These are phyloP conservation scores for Rubus parviflorus DNA, from an alignment of 306 rosid species.

Conservation along the genomic window DNA sequence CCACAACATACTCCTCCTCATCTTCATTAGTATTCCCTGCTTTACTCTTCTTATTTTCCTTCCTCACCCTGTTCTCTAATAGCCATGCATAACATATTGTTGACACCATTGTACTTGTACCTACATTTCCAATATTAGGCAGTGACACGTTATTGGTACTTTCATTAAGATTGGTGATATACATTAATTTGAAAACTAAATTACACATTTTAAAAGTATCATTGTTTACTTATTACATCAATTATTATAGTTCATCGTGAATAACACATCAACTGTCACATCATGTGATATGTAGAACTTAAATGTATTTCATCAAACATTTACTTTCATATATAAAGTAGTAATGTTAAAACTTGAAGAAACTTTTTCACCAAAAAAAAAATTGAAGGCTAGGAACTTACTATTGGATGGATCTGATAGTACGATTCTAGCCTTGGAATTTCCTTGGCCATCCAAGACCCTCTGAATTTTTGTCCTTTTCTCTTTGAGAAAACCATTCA, in stretches of 20 bases:
- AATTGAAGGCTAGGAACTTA: conserved; percentile 21
- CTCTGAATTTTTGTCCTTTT: conserved; percentile 44
- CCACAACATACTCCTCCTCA: conserved; percentile 38
- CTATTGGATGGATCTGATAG: conserved; percentile 73
- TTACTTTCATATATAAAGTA: neutral
- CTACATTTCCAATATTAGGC: conserved; percentile 35
- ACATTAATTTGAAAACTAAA: neutral
- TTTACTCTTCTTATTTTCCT: conserved; percentile 24
- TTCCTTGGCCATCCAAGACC: conserved; percentile 33
- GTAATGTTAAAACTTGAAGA: neutral
- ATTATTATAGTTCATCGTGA: neutral
- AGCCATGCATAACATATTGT: conserved; percentile 83
- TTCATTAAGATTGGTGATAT: too few species aligned
- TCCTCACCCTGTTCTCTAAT: conserved; percentile 48
- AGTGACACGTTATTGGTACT: neutral
- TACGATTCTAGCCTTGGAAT: conserved; percentile 46
- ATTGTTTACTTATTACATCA: neutral
- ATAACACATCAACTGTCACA: neutral
- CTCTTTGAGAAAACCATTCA: conserved; percentile 62
- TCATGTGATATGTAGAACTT: neutral
- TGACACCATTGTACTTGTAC: conserved; percentile 83
- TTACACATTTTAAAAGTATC: neutral
- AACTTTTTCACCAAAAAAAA: too few species aligned
- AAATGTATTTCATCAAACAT: neutral
- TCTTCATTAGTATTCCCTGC: conserved; percentile 15